A percentile compares a stretch with the other conserved stretches of the same genome.
These are phyloP conservation scores for Didymella sp. DNA, from an alignment of 2,329 filamentous ascomycete species.

Conservation along the genomic window DNA sequence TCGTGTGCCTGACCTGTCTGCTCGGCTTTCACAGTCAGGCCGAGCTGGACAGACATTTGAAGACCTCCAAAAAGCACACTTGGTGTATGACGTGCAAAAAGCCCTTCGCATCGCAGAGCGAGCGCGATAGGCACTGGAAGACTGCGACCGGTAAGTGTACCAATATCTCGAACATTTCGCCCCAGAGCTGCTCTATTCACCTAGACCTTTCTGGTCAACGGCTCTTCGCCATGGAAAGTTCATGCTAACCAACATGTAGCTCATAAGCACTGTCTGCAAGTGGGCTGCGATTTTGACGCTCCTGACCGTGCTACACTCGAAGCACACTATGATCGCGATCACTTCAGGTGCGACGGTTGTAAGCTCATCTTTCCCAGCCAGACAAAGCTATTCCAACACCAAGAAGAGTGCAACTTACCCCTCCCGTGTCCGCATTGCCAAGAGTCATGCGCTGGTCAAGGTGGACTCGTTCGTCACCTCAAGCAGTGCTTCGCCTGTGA, in stretches of 20 bases:
- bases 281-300: slow-evolving; percentile 43
- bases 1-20: slow-evolving; percentile 39
- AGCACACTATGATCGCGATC: slow-evolving; percentile 36
- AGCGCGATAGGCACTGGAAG: slow-evolving; percentile 45
- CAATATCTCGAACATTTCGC: too few relatives aligned
- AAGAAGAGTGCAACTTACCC: slow-evolving; percentile 29
- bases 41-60: slow-evolving; percentile 36
- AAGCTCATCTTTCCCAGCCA: slow-evolving; percentile 36
- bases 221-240: too few relatives aligned
- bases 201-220: too few relatives aligned
- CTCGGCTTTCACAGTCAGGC: slow-evolving; percentile 31
- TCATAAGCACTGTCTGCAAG: slow-evolving; percentile 44
- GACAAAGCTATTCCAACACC: slow-evolving; percentile 38
- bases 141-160: slow-evolving; percentile 33
- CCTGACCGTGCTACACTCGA: slow-evolving; percentile 25
- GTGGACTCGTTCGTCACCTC: slow-evolving; percentile 29
- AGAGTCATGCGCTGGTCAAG: slow-evolving; percentile 27
- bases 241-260: slow-evolving; percentile 13
- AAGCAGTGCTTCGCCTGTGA: slow-evolving; percentile 33
- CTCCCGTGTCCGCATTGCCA: slow-evolving; percentile 32
- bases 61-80: slow-evolving; percentile 37
- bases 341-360: slow-evolving; percentile 45
- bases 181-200: too few relatives aligned
- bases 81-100: slow-evolving; percentile 40
- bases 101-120: slow-evolving; percentile 38